Percentiles rank a stretch among this genome's conserved stretches.
These are phyloP conservation scores for Withania somnifera DNA, from an alignment of 305 asterid species.

Conservation along the genomic window DNA sequence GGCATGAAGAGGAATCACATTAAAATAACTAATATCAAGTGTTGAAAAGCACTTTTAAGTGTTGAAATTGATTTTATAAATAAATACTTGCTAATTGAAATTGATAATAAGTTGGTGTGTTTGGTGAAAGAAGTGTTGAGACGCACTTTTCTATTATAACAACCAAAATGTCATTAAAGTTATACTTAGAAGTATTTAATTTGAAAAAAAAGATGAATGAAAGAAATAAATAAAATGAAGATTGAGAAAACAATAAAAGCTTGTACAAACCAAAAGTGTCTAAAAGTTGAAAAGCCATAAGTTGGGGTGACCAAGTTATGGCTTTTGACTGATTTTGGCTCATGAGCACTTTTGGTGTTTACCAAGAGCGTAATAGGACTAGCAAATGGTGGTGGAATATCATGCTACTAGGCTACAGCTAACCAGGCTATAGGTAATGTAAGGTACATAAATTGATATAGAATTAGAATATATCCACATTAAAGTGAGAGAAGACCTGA, in stretches of 20 bases:
- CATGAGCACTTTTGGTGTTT: neutral
- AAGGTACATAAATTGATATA: neutral
- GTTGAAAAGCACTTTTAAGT: neutral
- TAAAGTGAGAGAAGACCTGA: conserved; percentile 38
- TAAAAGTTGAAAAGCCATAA: neutral
- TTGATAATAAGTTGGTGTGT: neutral
- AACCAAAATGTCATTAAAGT: neutral
- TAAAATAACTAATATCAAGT: neutral
- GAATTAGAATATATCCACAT: neutral
- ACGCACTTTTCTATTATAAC: neutral
- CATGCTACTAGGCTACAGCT: neutral
- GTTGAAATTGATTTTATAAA: neutral
- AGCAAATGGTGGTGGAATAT: neutral
- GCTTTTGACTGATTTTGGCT: neutral
- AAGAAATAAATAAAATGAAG: neutral
- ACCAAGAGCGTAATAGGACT: neutral
- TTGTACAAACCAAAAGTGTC: neutral
- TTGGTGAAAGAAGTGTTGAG: neutral
- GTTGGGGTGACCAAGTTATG: neutral
- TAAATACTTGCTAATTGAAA: neutral
- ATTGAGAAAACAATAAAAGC: neutral
- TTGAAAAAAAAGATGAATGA: neutral
- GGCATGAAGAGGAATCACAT: neutral
- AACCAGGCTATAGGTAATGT: neutral
- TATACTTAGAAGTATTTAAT: neutral